A percentile compares a stretch with the other conserved stretches of the same genome.
phyloP scores from a whole-genome alignment of 257 asterid species.

The Plantago elongata region DNA sequence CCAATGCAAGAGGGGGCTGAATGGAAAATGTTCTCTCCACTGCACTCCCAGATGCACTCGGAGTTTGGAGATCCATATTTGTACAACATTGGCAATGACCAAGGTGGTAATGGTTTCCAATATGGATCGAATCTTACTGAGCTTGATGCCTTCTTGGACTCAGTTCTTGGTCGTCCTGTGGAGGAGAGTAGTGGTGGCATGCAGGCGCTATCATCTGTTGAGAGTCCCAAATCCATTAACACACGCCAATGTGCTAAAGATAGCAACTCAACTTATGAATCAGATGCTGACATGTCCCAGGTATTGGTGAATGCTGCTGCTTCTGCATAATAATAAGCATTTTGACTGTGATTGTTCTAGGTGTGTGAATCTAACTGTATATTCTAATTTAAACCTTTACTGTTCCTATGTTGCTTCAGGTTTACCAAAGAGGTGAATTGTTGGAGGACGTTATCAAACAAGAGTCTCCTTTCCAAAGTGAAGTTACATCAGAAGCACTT shows the following conservation, averaged over 20 bases:
- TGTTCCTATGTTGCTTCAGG: conserved; percentile 29
- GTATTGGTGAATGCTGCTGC: conserved; percentile 38
- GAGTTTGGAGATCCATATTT: conserved; percentile 57
- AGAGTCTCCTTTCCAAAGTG: conserved; percentile 38
- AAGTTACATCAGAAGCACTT: conserved; percentile 24
- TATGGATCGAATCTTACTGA: conserved; percentile 55
- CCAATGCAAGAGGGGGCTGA: conserved; percentile 35
- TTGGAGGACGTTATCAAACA: conserved; percentile 33
- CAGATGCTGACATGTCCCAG: conserved; percentile 57
- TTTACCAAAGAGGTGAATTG: conserved; percentile 21
- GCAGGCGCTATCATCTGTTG: conserved; percentile 18
- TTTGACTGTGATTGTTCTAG: not conserved
- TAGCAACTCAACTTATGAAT: conserved; percentile 48
- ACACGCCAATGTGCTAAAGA: conserved; percentile 13
- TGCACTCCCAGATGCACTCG: conserved; percentile 65
- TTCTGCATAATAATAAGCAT: not conserved
- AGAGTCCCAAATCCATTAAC: conserved; percentile 15
- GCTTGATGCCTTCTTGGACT: conserved; percentile 48
- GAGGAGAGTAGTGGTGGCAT: conserved; percentile 34
- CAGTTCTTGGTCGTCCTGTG: conserved; percentile 41
- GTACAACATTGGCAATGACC: conserved; percentile 22
- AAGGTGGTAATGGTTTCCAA: conserved; percentile 31
- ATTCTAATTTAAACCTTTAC: conserved; percentile 1
- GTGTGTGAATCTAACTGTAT: not conserved
- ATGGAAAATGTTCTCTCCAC: conserved; percentile 69